Base-by-base conservation (phyloP, 108 stramenopile genomes). In the Pseudonitzschia delicatissima region DNA sequence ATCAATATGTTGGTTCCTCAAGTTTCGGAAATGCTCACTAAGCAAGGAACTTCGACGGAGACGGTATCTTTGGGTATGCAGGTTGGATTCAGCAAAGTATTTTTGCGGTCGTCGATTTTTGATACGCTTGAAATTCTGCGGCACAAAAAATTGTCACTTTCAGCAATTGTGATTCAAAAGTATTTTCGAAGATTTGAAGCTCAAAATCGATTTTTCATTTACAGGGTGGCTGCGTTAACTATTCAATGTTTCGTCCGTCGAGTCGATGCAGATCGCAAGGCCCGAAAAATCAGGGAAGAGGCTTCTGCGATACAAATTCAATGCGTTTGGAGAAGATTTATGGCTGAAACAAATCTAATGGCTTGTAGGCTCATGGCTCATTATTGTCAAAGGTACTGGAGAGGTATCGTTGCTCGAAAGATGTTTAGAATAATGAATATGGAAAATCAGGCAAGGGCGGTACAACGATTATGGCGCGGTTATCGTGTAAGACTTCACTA, bases 71-170 rank as follows among this genome's bases (percentile, higher is more conserved):
- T 85, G 15, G 91, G 94, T 0, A 86, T 91, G 71, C 96, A 97
- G 76, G 71, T 95, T 44, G 96, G 96, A 15, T 50, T 69, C 37
- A 88, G 84, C 27, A 95, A 94, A 72, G 90, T 97, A 12, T 97
- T 97, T 62, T 66, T 97, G 40, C 71, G 90, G 20, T 75, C 77
- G 28, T 70, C 70, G n/a, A 79, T 90, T 5, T 94, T 91, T 66
- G 94, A 95, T 35, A 58, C 70, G 5, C 76, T 97, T 57, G 96
- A 97, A 72, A 66, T 72, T 18, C 62, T 93, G 5, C 75, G 92
- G 33, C 70, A 76, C 9, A 55, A 67, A 42, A 77, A 77, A 13
- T 47, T 84, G 37, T 59, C 44, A 28, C 50, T 39, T n/a, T 60
- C 77, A 28, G 86, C 84, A 3, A 78, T 74, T 15, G 68, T 66